Base-by-base conservation (phyloP, 306 rosid species). In the Medicago ruthenica region DNA sequence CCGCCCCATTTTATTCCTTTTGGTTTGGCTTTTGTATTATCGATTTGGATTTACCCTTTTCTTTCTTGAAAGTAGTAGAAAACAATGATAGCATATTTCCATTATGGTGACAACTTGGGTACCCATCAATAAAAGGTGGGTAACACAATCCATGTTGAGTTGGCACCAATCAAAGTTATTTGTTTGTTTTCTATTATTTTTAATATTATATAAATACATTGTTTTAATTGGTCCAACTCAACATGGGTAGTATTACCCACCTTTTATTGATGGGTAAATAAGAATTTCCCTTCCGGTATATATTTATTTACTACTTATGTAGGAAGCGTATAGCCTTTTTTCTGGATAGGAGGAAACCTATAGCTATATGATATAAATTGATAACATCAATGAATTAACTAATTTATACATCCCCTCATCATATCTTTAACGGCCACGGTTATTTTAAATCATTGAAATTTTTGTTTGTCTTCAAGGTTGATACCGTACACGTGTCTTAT, bases 1-100 rank as follows among this genome's bases (percentile, higher is more conserved):
- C 88, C 91, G 90, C 80, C 87, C 73, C 85, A 81, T 77, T 75
- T 78, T 74, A 55, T 81, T 73, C 75, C 60, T 76, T 78, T 71
- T 75, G 63, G 10, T 58, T 80, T 70, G 22, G 65, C 61, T 20
- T 61, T 78, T 76, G 83, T 73, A 82, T 74, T 77, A 58, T 81
- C 73, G 13, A 39, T 54, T 67, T 78, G 84, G 81, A 81, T 79
- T 83, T 83, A 75, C 72, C 65, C 27, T 44, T 64, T 31, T 36
- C 75, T 75, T 78, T 87, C 76, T 85, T 57, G 73, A 39, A 67
- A 79, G 41, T 68, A 31, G 64, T 68, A 39, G 24, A 81, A 81
- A 74, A 76, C 77, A 74, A 76, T 75, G 1, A 40, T 16, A 80
- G 45, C 58, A 70, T 39, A 21, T 79, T 31, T 14, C 58, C 58